These are phyloP conservation scores for Gloeophyllum trabeum DNA, from an alignment of 768 basidiomycete species.

Conservation along the genomic window DNA sequence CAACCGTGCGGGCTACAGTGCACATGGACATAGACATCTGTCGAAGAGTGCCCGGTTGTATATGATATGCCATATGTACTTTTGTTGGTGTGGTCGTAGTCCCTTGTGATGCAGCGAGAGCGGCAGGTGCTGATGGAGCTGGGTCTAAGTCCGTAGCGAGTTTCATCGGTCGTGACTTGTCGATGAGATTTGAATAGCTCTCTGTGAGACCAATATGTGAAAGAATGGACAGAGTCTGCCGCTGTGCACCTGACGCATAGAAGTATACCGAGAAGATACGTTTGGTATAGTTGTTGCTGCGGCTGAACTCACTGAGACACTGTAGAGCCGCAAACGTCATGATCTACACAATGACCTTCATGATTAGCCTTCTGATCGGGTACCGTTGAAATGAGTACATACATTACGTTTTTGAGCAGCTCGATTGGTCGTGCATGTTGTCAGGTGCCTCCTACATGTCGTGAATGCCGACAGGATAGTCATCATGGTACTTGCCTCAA, in stretches of 20 bases:
- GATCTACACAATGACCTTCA: conserved; percentile 14
- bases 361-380: no score
- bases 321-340: conserved; percentile 10
- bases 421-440: conserved; percentile 8
- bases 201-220: conserved; percentile 17
- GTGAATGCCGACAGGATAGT: not conserved
- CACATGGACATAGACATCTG: conserved; percentile 14
- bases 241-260: conserved; percentile 20
- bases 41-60: conserved; percentile 4
- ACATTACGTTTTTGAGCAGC: no score
- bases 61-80: not conserved
- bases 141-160: not conserved
- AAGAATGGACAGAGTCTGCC: conserved; percentile 19
- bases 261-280: conserved; percentile 19
- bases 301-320: conserved; percentile 19
- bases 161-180: conserved; percentile 7
- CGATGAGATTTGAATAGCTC: conserved; percentile 18
- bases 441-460: not conserved
- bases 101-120: conserved; percentile 3
- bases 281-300: conserved; percentile 18
- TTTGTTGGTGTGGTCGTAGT: not conserved
- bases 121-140: conserved; percentile 8
- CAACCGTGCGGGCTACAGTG: conserved; percentile 9
- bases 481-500: not conserved
- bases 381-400: no score